Conservation (phyloP, 495 filamentous ascomycete genomes). For the Trichoderma parareesei region DNA sequence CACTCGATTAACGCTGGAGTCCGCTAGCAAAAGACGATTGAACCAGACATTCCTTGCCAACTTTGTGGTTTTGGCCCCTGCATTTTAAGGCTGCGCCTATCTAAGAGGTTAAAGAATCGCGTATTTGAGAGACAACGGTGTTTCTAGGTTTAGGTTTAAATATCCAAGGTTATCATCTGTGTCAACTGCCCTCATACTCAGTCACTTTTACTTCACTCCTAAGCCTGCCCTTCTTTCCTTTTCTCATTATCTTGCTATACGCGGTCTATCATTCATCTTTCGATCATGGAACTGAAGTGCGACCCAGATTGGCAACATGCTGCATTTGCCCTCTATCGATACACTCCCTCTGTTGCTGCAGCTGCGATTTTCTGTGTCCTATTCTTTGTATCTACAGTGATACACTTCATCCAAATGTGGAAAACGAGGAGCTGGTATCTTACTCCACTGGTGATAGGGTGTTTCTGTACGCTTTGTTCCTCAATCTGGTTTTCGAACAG, state of each 20-base stretch:
- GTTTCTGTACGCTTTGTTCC: neutral
- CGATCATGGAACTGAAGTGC: neutral
- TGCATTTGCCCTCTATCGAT: constrained; percentile 10
- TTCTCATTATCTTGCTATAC: too few relatives aligned
- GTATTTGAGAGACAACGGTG: too few relatives aligned
- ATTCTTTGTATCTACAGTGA: neutral
- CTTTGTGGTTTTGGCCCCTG: too few relatives aligned
- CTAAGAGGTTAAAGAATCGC: too few relatives aligned
- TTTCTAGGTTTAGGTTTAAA: too few relatives aligned
- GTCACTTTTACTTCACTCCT: neutral
- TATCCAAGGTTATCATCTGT: too few relatives aligned
- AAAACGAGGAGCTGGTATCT: constrained; percentile 4
- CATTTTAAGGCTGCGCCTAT: too few relatives aligned
- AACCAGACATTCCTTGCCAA: too few relatives aligned
- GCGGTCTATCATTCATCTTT: neutral
- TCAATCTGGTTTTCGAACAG: neutral
- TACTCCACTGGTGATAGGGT: constrained; percentile 2
- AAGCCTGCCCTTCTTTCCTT: neutral
- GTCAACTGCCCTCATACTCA: too few relatives aligned
- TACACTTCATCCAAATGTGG: constrained; percentile 3
- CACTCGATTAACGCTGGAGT: too few relatives aligned
- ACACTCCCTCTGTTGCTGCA: constrained; percentile 17
- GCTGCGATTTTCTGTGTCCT: constrained; percentile 17
- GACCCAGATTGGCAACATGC: neutral
- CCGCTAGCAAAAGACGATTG: too few relatives aligned